Conservation (phyloP, 1,284 basidiomycete genomes). For the Peniophora sp. region DNA sequence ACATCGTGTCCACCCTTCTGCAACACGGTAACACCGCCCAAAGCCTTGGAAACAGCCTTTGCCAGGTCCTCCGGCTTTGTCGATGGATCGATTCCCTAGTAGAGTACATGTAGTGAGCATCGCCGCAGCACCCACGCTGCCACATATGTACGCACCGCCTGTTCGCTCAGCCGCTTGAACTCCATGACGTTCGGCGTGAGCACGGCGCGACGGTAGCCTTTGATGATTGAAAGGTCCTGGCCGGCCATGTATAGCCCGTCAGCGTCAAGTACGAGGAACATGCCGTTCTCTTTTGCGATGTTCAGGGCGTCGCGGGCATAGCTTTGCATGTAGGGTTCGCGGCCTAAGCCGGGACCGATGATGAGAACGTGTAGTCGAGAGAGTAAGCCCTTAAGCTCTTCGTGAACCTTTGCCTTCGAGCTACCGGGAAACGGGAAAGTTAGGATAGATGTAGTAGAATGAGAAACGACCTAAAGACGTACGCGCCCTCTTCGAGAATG, state of each 20-base stretch:
- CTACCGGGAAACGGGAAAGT: slow-evolving; percentile 22
- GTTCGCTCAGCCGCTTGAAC: slow-evolving; percentile 79
- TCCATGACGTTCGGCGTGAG: slow-evolving; percentile 95
- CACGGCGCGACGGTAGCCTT: slow-evolving; percentile 75
- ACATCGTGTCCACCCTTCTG: slow-evolving; percentile 81
- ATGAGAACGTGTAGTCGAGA: slow-evolving; percentile 87
- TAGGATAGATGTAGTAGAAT: slow-evolving; percentile 3
- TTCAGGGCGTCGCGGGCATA: slow-evolving; percentile 56
- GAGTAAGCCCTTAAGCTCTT: slow-evolving; percentile 65
- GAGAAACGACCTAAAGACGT: slow-evolving; percentile 15
- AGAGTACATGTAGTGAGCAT: neutral
- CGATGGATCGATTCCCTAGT: slow-evolving; percentile 44
- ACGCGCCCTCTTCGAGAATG: slow-evolving; percentile 60
- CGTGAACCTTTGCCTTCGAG: slow-evolving; percentile 37
- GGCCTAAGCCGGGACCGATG: slow-evolving; percentile 88
- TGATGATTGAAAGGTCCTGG: slow-evolving; percentile 66
- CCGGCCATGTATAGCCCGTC: slow-evolving; percentile 82
- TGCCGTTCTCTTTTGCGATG: slow-evolving; percentile 40
- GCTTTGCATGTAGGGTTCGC: slow-evolving; percentile 84
- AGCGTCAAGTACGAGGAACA: slow-evolving; percentile 92
- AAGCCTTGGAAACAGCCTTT: slow-evolving; percentile 54
- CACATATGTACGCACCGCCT: slow-evolving; percentile 40
- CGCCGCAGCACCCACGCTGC: too few relatives aligned
- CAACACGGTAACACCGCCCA: slow-evolving; percentile 88
- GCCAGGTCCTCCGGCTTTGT: slow-evolving; percentile 44